Evolutionary conservation across 2,329 filamentous ascomycete species (phyloP).

Genomic region (Alternaria sp.): DNA sequence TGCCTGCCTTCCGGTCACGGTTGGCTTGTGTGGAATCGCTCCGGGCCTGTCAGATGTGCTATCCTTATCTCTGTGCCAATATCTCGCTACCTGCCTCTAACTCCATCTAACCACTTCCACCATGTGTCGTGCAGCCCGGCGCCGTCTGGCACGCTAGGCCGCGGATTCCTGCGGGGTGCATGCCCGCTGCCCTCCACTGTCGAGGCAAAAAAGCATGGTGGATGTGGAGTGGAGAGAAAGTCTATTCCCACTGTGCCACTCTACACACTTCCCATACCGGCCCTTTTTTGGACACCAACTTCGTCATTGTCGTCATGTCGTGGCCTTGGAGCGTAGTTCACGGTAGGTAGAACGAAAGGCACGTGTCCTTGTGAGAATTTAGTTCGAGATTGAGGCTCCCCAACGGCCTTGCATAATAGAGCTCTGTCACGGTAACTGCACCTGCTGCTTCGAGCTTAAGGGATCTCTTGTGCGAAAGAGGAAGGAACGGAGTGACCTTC

Average conservation of each 20-base stretch:
- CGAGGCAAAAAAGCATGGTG: background rate
- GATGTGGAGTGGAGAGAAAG: slow-evolving; percentile 2
- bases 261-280: background rate
- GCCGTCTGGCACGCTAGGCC: slow-evolving; percentile 1
- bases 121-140: slow-evolving; percentile 4
- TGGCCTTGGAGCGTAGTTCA: background rate
- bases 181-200: slow-evolving; percentile 2
- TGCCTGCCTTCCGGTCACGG: background rate
- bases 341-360: background rate
- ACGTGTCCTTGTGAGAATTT: background rate
- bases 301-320: background rate
- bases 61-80: slow-evolving; percentile 13
- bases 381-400: background rate
- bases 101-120: slow-evolving; percentile 1
- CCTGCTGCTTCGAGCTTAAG: slow-evolving; percentile 15
- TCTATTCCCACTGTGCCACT: background rate
- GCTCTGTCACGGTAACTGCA: slow-evolving; percentile 1
- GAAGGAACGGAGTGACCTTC: slow-evolving; percentile 3
- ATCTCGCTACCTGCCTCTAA: background rate
- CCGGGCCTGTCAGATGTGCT: slow-evolving; percentile 8
- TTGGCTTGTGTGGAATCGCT: background rate
- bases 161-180: slow-evolving; percentile 25
- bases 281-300: background rate
- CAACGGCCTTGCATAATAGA: slow-evolving; percentile 2
- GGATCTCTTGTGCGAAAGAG: slow-evolving; percentile 11